phyloP scores from a whole-genome alignment of 495 filamentous ascomycete genomes.

The Friedmanniomyces endolithicus region DNA sequence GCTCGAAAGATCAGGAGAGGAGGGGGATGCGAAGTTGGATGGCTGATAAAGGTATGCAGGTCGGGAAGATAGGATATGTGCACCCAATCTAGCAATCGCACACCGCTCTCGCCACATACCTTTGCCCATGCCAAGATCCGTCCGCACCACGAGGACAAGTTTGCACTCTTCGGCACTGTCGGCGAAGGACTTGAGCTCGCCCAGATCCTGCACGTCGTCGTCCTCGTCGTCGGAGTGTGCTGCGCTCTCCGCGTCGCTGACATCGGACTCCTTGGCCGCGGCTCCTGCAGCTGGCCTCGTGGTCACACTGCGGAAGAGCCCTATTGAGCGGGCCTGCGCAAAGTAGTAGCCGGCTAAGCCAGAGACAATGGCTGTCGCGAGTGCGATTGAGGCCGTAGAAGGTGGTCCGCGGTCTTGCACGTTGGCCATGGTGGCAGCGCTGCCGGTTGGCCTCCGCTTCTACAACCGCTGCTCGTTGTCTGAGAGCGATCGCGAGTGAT shows the following conservation, averaged over 20 bases:
- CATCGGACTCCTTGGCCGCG: constrained; percentile 13
- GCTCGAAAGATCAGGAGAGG: neutral
- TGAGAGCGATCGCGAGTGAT: neutral
- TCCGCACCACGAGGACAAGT: constrained; percentile 80
- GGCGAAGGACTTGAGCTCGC: constrained; percentile 27
- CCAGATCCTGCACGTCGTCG: constrained; percentile 22
- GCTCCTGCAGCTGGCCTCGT: neutral
- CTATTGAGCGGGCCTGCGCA: constrained; percentile 32
- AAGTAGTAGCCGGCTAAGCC: constrained; percentile 32
- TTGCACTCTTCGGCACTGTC: constrained; percentile 69
- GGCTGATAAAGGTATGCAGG: neutral
- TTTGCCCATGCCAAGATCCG: constrained; percentile 92
- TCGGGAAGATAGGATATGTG: neutral
- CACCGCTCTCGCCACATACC: constrained; percentile 39
- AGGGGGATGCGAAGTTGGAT: neutral
- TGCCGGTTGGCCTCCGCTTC: neutral
- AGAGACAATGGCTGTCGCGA: constrained; percentile 31
- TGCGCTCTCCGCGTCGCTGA: constrained; percentile 8
- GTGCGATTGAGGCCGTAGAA: constrained; percentile 26
- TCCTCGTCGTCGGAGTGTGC: constrained; percentile 20
- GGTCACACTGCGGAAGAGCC: constrained; percentile 25
- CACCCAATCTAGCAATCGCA: constrained; percentile 1
- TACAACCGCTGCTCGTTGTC: no score
- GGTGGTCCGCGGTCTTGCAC: constrained; percentile 27
- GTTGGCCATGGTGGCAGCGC: constrained; percentile 7